Evolutionary conservation across 352 stramenopile genomes (phyloP).

Genomic region (Globisporangium cylindrosporum): DNA sequence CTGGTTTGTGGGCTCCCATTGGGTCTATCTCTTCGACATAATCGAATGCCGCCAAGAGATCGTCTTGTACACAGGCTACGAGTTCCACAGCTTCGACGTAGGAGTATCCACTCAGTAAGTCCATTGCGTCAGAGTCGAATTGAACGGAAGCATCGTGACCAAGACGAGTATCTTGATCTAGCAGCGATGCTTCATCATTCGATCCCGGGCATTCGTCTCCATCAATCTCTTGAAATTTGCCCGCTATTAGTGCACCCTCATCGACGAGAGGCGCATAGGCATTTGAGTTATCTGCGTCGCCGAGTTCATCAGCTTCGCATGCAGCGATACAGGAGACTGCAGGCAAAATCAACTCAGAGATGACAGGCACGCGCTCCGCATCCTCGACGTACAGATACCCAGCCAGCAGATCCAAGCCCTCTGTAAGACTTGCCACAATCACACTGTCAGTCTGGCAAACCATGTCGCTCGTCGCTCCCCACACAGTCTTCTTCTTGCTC

Average conservation of each 20-base stretch:
- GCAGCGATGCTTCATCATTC: not conserved
- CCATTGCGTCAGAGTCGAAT: not conserved
- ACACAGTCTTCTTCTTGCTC: conserved; percentile 3
- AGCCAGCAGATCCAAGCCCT: conserved; percentile 15
- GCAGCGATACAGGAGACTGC: not conserved
- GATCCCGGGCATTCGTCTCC: not conserved
- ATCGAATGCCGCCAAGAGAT: conserved; percentile 29
- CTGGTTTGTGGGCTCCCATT: not conserved
- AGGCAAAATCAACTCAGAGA: not conserved
- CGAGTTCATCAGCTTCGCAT: not conserved
- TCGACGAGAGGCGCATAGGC: not conserved
- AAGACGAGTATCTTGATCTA: not conserved
- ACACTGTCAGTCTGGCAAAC: conserved; percentile 14
- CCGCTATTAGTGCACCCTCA: not conserved
- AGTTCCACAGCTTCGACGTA: conserved; percentile 38
- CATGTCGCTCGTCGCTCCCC: conserved; percentile 12
- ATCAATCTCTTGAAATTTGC: not conserved
- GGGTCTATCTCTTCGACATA: conserved; percentile 23
- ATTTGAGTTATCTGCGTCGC: not conserved
- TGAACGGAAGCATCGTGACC: not conserved
- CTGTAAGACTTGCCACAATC: not conserved
- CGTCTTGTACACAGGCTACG: not conserved
- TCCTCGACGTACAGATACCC: conserved; percentile 25
- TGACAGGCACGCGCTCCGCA: not conserved
- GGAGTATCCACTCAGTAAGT: conserved; percentile 32